Conservation (phyloP, 495 filamentous ascomycete genomes). For the Podospora pseudocomata region DNA sequence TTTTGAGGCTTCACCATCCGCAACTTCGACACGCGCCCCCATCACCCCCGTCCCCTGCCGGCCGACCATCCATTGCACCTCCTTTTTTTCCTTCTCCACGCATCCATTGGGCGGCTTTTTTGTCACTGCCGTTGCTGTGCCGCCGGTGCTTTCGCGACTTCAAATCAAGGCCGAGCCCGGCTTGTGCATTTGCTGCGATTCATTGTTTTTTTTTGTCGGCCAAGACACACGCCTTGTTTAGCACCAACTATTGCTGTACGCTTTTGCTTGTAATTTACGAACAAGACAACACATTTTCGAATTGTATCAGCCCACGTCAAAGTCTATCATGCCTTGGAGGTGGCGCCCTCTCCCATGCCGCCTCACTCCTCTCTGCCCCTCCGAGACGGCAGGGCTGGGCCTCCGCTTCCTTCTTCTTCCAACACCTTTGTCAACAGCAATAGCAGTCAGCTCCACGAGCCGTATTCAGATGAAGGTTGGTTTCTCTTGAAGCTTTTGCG, state of each 20-base stretch:
- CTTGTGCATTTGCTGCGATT: background rate
- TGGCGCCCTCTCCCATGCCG: conserved; percentile 32
- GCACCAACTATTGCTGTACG: background rate
- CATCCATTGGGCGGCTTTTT: background rate
- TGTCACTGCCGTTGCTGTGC: conserved; percentile 1
- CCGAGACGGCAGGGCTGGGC: conserved; percentile 44
- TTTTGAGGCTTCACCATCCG: background rate
- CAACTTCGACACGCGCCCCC: conserved; percentile 13
- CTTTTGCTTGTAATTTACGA: background rate
- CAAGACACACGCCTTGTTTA: background rate
- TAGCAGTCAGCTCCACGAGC: conserved; percentile 21
- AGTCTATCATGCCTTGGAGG: conserved; percentile 37
- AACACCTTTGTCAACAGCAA: conserved; percentile 3
- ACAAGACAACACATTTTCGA: background rate
- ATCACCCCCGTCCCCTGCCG: background rate
- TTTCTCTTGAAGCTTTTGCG: conserved; percentile 13
- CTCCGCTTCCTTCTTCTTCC: conserved; percentile 32
- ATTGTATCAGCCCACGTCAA: conserved; percentile 15
- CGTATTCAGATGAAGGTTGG: conserved; percentile 64
- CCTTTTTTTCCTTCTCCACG: conserved; percentile 1
- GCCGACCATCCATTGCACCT: conserved; percentile 4
- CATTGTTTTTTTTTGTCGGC: background rate
- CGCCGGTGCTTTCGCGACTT: conserved; percentile 7
- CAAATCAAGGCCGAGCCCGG: background rate
- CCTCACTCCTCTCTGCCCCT: conserved; percentile 32